phyloP scores from a whole-genome alignment of 805 yeast species.

The Lipomyces yamanashiensis region DNA sequence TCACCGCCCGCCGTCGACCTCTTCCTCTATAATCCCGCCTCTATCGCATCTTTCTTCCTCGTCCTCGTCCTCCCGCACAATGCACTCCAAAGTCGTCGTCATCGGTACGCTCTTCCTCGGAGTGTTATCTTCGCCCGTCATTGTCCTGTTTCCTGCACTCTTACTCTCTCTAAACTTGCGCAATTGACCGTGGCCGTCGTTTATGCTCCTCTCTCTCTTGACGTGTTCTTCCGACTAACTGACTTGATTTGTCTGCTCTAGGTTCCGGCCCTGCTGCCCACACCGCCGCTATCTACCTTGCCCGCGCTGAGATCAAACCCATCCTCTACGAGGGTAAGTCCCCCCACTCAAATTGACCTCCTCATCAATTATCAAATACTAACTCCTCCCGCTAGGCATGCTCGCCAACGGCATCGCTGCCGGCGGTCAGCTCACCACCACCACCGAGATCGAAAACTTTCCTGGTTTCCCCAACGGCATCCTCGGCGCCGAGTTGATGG shows the following conservation, averaged over 20 bases:
- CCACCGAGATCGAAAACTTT: conserved; percentile 97
- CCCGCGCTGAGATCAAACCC: conserved; percentile 96
- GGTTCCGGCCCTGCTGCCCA: conserved; percentile 99
- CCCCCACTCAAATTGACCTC: background rate
- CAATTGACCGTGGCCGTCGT: background rate
- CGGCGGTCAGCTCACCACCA: conserved; percentile 98
- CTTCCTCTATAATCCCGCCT: background rate
- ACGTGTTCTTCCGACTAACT: background rate
- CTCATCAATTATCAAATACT: background rate
- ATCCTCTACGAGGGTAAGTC: conserved; percentile 88
- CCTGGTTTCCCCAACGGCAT: conserved; percentile 98
- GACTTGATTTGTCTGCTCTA: background rate
- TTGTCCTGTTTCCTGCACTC: background rate
- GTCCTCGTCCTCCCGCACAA: conserved; percentile 1
- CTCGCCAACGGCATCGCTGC: conserved; percentile 98
- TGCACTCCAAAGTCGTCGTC: conserved; percentile 21
- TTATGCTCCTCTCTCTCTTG: background rate
- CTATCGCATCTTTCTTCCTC: background rate
- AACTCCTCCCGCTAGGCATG: conserved; percentile 38
- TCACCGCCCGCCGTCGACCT: background rate
- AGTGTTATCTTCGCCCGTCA: background rate
- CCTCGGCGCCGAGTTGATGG: conserved; percentile 87
- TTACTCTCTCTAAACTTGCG: background rate
- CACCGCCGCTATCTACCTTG: conserved; percentile 96
- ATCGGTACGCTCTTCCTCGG: conserved; percentile 12